phyloP scores from a whole-genome alignment of 768 basidiomycete genomes.

The Lepiota subincarnata region DNA sequence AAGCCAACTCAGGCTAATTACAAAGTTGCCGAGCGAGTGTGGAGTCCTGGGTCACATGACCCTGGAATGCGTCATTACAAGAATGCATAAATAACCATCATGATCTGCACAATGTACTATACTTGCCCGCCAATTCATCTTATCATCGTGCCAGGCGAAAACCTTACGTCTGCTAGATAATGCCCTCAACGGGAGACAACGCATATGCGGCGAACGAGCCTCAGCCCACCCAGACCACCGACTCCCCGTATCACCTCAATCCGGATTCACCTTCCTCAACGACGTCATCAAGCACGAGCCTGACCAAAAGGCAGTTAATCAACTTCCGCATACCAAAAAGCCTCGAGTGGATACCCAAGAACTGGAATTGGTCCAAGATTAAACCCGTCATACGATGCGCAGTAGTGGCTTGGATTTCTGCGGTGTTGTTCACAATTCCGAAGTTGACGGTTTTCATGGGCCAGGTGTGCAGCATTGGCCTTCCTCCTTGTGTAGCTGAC shows the following conservation, averaged over 20 bases:
- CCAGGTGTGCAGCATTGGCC: constrained; percentile 36
- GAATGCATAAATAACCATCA: no score
- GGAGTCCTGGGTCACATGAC: no score
- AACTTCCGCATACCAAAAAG: background rate
- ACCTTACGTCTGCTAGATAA: background rate
- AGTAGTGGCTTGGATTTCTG: constrained; percentile 55
- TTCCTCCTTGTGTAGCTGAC: background rate
- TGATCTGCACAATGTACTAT: no score
- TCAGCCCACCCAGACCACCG: background rate
- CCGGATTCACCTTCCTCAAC: background rate
- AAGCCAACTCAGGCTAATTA: no score
- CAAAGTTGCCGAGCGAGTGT: no score
- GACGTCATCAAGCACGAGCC: background rate
- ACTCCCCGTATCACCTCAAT: background rate
- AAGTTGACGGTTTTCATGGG: constrained; percentile 47
- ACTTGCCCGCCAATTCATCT: no score
- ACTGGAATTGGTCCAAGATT: constrained; percentile 53
- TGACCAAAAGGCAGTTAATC: background rate
- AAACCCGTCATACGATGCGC: constrained; percentile 65
- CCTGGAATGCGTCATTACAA: no score
- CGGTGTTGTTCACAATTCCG: constrained; percentile 57
- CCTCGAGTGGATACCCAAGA: constrained; percentile 51
- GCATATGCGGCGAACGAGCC: no score
- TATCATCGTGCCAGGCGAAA: no score
- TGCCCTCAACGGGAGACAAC: no score